Percentiles rank a stretch among this genome's conserved stretches.
These are phyloP conservation scores for Cenchrus purpureus DNA, from an alignment of 176 grass and related monocot species.

Conservation along the genomic window DNA sequence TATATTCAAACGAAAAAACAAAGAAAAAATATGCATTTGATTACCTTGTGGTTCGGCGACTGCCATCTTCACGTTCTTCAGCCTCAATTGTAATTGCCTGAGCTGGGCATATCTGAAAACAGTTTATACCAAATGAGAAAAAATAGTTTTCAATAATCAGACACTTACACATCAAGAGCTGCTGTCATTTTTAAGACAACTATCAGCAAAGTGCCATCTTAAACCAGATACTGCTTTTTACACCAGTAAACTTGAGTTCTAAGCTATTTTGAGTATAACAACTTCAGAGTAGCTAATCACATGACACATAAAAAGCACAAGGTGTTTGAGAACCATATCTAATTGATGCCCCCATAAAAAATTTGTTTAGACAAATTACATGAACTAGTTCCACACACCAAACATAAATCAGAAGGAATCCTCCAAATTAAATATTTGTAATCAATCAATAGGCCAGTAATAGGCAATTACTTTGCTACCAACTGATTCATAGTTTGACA, in stretches of 20 bases:
- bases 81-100: slow-evolving; percentile 99
- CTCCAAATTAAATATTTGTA: not conserved
- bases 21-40: not conserved
- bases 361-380: slow-evolving; percentile 5
- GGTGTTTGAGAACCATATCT: not conserved
- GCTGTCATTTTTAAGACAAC: not conserved
- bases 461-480: not conserved
- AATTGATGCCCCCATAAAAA: not conserved
- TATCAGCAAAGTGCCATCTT: not conserved
- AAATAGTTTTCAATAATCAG: not conserved
- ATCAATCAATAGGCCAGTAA: not conserved
- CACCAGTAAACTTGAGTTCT: not conserved
- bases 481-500: slow-evolving; percentile 6
- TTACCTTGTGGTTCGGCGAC: slow-evolving; percentile 95
- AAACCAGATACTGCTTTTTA: slow-evolving; percentile 11
- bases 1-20: not conserved
- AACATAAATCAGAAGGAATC: not conserved
- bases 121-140: slow-evolving; percentile 18
- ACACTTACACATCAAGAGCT: slow-evolving; percentile 26
- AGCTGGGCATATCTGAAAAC: slow-evolving; percentile 88
- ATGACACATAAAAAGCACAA: not conserved
- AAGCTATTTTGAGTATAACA: not conserved
- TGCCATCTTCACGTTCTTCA: slow-evolving; percentile 98
- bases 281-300: no score
- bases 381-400: not conserved